Evolutionary conservation across 176 grass and related monocot species (phyloP).

Genomic region (Canna indica): DNA sequence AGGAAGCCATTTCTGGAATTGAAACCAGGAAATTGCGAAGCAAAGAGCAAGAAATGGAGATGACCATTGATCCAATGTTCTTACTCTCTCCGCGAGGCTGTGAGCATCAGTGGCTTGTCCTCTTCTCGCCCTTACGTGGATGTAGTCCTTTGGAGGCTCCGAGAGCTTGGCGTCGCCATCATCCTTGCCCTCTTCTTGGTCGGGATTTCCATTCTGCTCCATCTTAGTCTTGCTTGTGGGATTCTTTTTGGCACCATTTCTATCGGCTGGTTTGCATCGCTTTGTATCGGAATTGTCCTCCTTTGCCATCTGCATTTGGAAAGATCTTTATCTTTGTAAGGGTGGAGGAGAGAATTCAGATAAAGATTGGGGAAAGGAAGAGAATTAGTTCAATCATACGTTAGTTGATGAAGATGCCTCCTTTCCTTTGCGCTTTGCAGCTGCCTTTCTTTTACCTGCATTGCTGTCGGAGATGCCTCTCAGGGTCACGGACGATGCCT

Average conservation of each 20-base stretch:
- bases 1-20: not conserved
- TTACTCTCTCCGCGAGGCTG: conserved; percentile 67
- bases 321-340: not conserved
- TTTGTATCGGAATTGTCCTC: conserved; percentile 25
- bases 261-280: conserved; percentile 22
- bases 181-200: not conserved
- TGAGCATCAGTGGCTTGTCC: conserved; percentile 72
- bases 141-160: conserved; percentile 44
- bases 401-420: conserved; percentile 11
- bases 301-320: conserved; percentile 18
- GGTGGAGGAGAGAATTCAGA: not conserved
- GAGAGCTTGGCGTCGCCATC: not conserved
- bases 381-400: not conserved
- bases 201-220: not conserved
- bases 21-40: not conserved
- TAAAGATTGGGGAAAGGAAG: not conserved
- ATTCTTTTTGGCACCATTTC: not conserved
- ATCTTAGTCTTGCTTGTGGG: not conserved
- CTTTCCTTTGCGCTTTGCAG: conserved; percentile 36
- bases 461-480: conserved; percentile 22
- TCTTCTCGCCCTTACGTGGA: conserved; percentile 57
- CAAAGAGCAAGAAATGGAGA: not conserved
- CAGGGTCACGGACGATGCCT: conserved; percentile 3
- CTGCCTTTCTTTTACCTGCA: conserved; percentile 38
- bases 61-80: not conserved